Evolutionary conservation across 805 yeast species (phyloP).

Genomic region (Torulaspora microellipsoides): DNA sequence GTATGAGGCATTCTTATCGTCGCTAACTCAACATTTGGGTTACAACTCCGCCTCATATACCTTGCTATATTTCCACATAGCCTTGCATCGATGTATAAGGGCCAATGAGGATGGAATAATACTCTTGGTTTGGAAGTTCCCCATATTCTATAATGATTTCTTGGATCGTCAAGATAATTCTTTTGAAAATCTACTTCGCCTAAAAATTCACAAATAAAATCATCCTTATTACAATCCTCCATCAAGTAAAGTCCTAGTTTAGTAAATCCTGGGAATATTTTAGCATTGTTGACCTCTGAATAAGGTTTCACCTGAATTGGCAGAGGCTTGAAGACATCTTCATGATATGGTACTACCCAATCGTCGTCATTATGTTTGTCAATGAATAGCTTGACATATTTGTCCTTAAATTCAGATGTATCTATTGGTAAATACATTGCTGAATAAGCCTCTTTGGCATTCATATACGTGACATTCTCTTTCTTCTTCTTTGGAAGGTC

Average conservation of each 20-base stretch:
- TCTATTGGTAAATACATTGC: slow-evolving; percentile 35
- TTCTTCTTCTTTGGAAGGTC: slow-evolving; percentile 17
- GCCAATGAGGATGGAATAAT: slow-evolving; percentile 51
- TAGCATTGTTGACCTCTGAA: slow-evolving; percentile 49
- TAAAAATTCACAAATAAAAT: slow-evolving; percentile 53
- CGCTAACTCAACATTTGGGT: slow-evolving; percentile 66
- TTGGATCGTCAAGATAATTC: slow-evolving; percentile 57
- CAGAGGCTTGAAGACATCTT: slow-evolving; percentile 19
- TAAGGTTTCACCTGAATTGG: slow-evolving; percentile 48
- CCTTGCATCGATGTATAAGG: slow-evolving; percentile 74
- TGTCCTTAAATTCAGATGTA: slow-evolving; percentile 42
- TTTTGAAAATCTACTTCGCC: slow-evolving; percentile 71
- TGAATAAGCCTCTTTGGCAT: slow-evolving; percentile 36
- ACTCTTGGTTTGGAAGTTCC: slow-evolving; percentile 65
- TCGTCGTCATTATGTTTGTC: slow-evolving; percentile 47
- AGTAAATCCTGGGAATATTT: slow-evolving; percentile 70
- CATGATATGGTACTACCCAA: slow-evolving; percentile 28
- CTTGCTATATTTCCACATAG: slow-evolving; percentile 78
- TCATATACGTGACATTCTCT: slow-evolving; percentile 29
- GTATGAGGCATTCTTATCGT: slow-evolving; percentile 38
- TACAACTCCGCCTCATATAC: slow-evolving; percentile 70
- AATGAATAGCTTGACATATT: slow-evolving; percentile 42
- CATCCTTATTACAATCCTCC: slow-evolving; percentile 40
- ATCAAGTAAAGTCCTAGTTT: slow-evolving; percentile 57
- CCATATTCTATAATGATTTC: slow-evolving; percentile 73